Evolutionary conservation across 805 yeast species (phyloP).

Genomic region (Trichomonascus vanleenenianus): DNA sequence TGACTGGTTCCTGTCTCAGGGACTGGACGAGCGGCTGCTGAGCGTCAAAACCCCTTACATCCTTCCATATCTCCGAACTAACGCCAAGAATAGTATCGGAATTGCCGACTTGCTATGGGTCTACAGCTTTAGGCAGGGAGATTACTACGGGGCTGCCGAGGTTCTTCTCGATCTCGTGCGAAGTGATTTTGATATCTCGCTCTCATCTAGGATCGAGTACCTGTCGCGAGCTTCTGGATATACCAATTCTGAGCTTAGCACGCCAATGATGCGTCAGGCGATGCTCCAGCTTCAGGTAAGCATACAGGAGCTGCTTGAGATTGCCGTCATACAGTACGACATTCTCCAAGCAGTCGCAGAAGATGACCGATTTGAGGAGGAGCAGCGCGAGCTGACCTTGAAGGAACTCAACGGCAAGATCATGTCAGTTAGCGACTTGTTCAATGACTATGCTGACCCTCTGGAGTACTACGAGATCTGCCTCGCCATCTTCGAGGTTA

Average conservation of each 20-base stretch:
- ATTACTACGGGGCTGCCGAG: slow-evolving; percentile 76
- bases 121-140: slow-evolving; percentile 75
- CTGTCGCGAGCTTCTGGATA: slow-evolving; percentile 89
- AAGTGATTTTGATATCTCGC: slow-evolving; percentile 59
- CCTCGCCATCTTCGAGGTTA: slow-evolving; percentile 64
- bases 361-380: slow-evolving; percentile 33
- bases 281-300: slow-evolving; percentile 61
- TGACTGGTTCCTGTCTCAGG: slow-evolving; percentile 82
- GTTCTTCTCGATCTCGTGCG: slow-evolving; percentile 66
- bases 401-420: slow-evolving; percentile 55
- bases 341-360: slow-evolving; percentile 32
- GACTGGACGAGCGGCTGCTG: slow-evolving; percentile 65
- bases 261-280: slow-evolving; percentile 67
- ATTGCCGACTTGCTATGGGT: slow-evolving; percentile 83
- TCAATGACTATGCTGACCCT: slow-evolving; percentile 81
- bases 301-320: slow-evolving; percentile 75
- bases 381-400: slow-evolving; percentile 44
- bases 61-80: slow-evolving; percentile 57
- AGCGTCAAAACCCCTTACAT: slow-evolving; percentile 78
- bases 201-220: slow-evolving; percentile 75
- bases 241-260: slow-evolving; percentile 68
- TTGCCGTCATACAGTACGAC: slow-evolving; percentile 78
- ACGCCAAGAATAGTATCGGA: slow-evolving; percentile 45
- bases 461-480: slow-evolving; percentile 81
- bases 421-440: slow-evolving; percentile 66